Base-by-base conservation (phyloP, 805 yeast species). In the Candida sithepensis region DNA sequence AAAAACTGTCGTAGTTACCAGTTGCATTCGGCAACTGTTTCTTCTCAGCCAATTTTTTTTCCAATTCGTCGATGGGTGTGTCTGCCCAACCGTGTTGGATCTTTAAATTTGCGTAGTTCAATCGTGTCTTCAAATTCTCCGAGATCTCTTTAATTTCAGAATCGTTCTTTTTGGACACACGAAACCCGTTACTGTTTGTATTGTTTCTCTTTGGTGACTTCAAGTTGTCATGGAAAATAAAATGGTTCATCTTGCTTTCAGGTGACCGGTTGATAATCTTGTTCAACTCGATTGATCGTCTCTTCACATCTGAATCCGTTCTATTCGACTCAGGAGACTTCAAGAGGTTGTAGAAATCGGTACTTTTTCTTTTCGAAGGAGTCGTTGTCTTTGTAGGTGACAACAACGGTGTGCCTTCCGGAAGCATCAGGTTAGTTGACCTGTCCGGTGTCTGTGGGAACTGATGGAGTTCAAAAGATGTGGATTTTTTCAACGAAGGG, bases 11-110 rank as follows among this genome's bases (percentile, higher is more conserved):
- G 32, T 57, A 53, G 4, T 30, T 30, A 30, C 34, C 16, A 30
- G 6, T 12, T 12, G 8, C 16, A 30, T n/a, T 30, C 14, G 34
- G 34, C 16, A 14, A 30, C 16, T 30, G 34, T 30, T 54, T 45
- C 38, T 59, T 57, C 18, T 49, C 53, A 23, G 55, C 59, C 12
- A 64, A 46, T 19, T 59, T 58, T 39, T 61, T 52, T 43, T 60
- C 66, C 14, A 65, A 50, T 45, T 66, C 38, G 6, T 50, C 52
- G 14, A 66, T 59, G 7, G 65, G 56, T 38, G 58, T 58, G 20
- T 54, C 51, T 8, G 64, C 61, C 68, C 68, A 65, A 2, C 71
- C 71, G 49, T 68, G 61, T 49, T 68, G 69, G 19, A 68, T 63
- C 52, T 68, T 68, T 19, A 65, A 43, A 47, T 64, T 63, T 4